Conservation (phyloP, 2,329 filamentous ascomycete species). For the Lachnellula occidentalis region DNA sequence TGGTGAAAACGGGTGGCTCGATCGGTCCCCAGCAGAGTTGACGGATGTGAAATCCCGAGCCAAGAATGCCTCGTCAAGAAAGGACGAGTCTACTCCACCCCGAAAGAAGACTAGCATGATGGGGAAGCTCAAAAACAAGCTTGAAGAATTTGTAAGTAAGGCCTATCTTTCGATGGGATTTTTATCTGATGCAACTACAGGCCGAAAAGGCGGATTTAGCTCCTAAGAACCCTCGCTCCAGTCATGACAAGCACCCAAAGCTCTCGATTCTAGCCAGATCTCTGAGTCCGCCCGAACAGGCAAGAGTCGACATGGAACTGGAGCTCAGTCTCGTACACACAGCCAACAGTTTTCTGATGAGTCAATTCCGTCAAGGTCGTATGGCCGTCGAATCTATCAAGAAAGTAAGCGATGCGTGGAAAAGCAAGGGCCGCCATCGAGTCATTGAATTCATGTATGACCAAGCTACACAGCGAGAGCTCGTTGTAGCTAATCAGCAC, state of each 20-base stretch:
- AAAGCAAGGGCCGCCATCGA: slow-evolving; percentile 39
- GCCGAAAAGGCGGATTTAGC: slow-evolving; percentile 29
- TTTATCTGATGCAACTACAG: slow-evolving; percentile 11
- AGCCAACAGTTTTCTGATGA: slow-evolving; percentile 31
- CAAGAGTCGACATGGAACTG: slow-evolving; percentile 27
- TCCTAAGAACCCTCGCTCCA: slow-evolving; percentile 6
- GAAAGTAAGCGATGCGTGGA: slow-evolving; percentile 33
- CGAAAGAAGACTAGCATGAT: slow-evolving; percentile 25
- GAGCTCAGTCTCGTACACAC: slow-evolving; percentile 30
- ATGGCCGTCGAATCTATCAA: slow-evolving; percentile 27
- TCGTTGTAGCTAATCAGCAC: slow-evolving; percentile 41
- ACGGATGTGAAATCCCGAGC: slow-evolving; percentile 5
- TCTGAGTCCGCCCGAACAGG: slow-evolving; percentile 25
- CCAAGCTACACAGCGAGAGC: slow-evolving; percentile 42
- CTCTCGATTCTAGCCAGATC: slow-evolving; percentile 22
- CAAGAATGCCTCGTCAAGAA: slow-evolving; percentile 11
- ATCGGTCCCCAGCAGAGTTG: slow-evolving; percentile 20
- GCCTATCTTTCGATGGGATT: neutral
- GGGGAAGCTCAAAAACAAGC: slow-evolving; percentile 25
- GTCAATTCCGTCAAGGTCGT: slow-evolving; percentile 28
- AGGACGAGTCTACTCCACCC: slow-evolving; percentile 6
- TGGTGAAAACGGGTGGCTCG: slow-evolving; percentile 30
- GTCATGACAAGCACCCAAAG: slow-evolving; percentile 13
- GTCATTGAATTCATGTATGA: slow-evolving; percentile 49
- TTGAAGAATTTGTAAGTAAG: slow-evolving; percentile 28